Evolutionary conservation across 441 rosid genomes (phyloP).

Genomic region (Gossypium lobatum): DNA sequence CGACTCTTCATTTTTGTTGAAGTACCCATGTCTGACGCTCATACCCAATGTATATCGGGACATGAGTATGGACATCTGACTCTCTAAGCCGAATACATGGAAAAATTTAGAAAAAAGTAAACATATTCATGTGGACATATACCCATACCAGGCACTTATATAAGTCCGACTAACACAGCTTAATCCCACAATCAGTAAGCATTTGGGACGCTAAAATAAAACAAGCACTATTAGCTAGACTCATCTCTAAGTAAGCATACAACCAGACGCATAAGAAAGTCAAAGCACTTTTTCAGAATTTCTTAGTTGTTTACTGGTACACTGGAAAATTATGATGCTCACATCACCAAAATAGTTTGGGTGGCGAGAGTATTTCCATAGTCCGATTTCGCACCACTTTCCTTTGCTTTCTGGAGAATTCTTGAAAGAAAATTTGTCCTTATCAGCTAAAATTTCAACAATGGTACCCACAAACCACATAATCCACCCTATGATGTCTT

Average conservation of each 20-base stretch:
- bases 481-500: constrained; percentile 80
- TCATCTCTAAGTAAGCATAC: not conserved
- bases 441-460: constrained; percentile 74
- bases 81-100: not conserved
- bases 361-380: constrained; percentile 84
- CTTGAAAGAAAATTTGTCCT: constrained; percentile 72
- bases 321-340: constrained; percentile 17
- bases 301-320: not conserved
- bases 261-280: not conserved
- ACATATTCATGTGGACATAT: not conserved
- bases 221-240: not conserved
- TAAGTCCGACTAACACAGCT: not conserved
- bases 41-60: not conserved
- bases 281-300: not conserved
- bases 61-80: not conserved
- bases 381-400: constrained; percentile 76
- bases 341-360: constrained; percentile 99
- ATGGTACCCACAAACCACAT: constrained; percentile 59
- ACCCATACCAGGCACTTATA: not conserved
- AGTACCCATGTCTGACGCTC: not conserved
- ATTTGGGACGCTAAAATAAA: not conserved
- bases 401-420: constrained; percentile 71
- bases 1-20: not conserved
- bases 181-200: not conserved
- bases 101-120: not conserved